Base-by-base conservation (phyloP, 2,329 filamentous ascomycete genomes). In the Aureobasidium melanogenum region DNA sequence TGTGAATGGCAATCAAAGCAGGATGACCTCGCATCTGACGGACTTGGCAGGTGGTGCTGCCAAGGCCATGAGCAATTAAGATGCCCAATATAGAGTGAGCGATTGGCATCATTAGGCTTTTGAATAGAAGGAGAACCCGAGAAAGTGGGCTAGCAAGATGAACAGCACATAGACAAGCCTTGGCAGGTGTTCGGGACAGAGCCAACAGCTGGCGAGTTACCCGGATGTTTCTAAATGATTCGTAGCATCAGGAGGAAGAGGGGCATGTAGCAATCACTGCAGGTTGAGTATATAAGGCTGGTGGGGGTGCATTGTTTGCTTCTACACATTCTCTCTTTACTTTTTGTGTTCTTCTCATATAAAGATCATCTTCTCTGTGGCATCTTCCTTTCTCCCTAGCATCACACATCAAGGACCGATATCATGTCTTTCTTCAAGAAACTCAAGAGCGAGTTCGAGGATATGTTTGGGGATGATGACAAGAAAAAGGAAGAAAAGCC, bases 371-470 rank as follows among this genome's bases (percentile, higher is more conserved):
- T 10, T 28, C 22, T 22, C 24, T n/a, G 22, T 32, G 32, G n/a
- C 36, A 17, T 32, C n/a, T 43, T 55, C 26, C 17, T 9, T 5
- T 39, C 17, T 32, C 32, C 7, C 14, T 19, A 5, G 9, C 4
- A 26, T 28, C 39, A 12, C 17, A 17, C 28, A 47, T 17, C 24
- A n/a, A 17, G 39, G 8, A 48, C 1, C 46, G 28, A 19, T 59
- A 66, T 8, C 47, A 77, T 78, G 76, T 76, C 76, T 59, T 78
- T 78, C 64, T 72, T 77, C 65, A 77, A 76, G 68, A 77, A 78
- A 64, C 73, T 77, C 64, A 77, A 75, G 68, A 75, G 75, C 65
- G 75, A 77, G 64, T 69, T 77, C 63, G 68, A 76, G 61, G 72
- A 75, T 58, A 73, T 76, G 41, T 66, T 70, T 52, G 65, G 65